These are phyloP conservation scores for Passiflora organensis DNA, from an alignment of 345 rosid genomes.

Conservation along the genomic window DNA sequence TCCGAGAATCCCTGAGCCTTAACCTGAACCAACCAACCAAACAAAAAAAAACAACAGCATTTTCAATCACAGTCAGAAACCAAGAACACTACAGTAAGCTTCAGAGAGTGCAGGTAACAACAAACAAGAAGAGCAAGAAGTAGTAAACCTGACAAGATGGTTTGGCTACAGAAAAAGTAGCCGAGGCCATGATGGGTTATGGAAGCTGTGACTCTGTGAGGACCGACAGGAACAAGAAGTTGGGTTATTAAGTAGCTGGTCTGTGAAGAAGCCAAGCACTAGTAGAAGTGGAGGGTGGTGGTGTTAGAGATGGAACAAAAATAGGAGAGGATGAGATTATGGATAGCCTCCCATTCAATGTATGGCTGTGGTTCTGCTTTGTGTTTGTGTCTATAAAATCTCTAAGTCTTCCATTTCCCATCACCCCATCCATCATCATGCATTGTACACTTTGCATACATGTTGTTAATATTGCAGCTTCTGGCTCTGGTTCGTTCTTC, in stretches of 20 bases:
- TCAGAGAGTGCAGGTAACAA: no score
- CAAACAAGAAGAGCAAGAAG: neutral
- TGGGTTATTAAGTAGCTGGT: neutral
- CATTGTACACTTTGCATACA: no score
- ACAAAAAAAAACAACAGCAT: neutral
- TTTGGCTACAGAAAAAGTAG: slow-evolving; percentile 80
- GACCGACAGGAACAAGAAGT: neutral
- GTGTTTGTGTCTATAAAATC: slow-evolving; percentile 13
- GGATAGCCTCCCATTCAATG: slow-evolving; percentile 69
- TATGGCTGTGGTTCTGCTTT: slow-evolving; percentile 42
- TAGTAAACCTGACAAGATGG: slow-evolving; percentile 68
- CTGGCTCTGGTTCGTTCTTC: no score
- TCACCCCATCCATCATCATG: no score
- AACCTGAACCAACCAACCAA: slow-evolving; percentile 22
- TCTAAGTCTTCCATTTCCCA: no score
- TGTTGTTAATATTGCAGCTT: no score
- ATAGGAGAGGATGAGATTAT: slow-evolving; percentile 66
- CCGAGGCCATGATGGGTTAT: slow-evolving; percentile 64
- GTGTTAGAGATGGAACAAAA: slow-evolving; percentile 13
- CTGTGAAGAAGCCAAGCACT: neutral
- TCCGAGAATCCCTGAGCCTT: slow-evolving; percentile 62
- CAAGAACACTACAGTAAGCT: neutral
- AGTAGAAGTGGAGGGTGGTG: slow-evolving; percentile 14
- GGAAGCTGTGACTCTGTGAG: neutral
- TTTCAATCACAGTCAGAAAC: neutral